Conservation (phyloP, 352 stramenopile genomes). For the Phytopythium mirpurense region DNA sequence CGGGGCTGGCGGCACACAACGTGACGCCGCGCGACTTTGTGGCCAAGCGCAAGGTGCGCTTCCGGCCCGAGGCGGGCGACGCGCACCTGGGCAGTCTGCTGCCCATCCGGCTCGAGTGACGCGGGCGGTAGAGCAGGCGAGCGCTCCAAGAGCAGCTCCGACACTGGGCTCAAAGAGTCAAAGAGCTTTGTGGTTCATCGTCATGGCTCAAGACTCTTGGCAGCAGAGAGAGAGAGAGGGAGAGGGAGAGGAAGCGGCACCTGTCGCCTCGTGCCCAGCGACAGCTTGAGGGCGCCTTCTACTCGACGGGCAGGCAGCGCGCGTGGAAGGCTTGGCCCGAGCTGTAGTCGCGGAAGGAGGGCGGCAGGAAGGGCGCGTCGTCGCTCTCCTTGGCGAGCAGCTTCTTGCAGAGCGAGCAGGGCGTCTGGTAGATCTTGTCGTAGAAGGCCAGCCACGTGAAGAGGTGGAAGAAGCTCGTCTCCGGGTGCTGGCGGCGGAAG, state of each 20-base stretch:
- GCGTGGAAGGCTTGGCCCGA: constrained; percentile 78
- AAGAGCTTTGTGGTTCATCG: too few species aligned
- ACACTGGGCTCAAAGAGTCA: too few species aligned
- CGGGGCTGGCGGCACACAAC: constrained; percentile 23
- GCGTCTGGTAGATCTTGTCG: constrained; percentile 87
- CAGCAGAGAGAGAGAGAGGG: too few species aligned
- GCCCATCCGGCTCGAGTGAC: constrained; percentile 55
- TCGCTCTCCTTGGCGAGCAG: constrained; percentile 78
- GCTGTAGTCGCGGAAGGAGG: constrained; percentile 82
- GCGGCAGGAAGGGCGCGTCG: constrained; percentile 74
- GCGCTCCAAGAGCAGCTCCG: constrained; percentile 1
- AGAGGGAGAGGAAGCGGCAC: too few species aligned
- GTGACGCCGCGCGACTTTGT: constrained; percentile 48
- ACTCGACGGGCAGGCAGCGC: constrained; percentile 73
- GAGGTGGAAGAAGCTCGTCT: constrained; percentile 85
- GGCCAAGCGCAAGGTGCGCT: constrained; percentile 33
- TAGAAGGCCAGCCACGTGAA: constrained; percentile 85
- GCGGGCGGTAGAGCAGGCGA: background rate
- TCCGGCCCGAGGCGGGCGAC: constrained; percentile 17
- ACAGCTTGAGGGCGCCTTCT: background rate
- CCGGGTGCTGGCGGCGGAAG: constrained; percentile 80
- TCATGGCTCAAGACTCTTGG: too few species aligned
- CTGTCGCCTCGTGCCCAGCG: background rate
- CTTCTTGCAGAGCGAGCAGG: constrained; percentile 83
- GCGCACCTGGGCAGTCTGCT: constrained; percentile 42